Evolutionary conservation across 2,329 filamentous ascomycete genomes (phyloP).

Genomic region (Monosporascus sp.): DNA sequence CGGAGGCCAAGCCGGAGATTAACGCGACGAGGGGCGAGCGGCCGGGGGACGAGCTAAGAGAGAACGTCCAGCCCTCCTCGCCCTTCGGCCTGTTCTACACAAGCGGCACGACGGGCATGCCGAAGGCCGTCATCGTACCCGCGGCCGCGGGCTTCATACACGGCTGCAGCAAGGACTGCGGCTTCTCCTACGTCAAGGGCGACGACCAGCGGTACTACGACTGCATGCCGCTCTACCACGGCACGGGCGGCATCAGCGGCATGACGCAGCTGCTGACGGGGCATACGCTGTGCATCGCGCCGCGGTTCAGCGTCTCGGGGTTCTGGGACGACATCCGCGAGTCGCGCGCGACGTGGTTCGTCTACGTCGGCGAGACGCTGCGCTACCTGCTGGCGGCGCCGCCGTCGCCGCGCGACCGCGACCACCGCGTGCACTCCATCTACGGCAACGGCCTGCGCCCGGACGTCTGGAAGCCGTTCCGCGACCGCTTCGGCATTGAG

Average conservation of each 20-base stretch:
- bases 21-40: conserved; percentile 41
- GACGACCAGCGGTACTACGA: conserved; percentile 62
- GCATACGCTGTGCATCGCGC: conserved; percentile 56
- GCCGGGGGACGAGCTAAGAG: conserved; percentile 51
- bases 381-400: conserved; percentile 68
- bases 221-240: conserved; percentile 74
- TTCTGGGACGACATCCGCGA: conserved; percentile 72
- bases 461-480: conserved; percentile 63
- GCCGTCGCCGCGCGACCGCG: conserved; percentile 53
- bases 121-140: conserved; percentile 64
- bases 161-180: conserved; percentile 25
- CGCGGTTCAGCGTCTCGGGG: conserved; percentile 60
- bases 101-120: conserved; percentile 68
- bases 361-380: conserved; percentile 74
- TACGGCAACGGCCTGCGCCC: conserved; percentile 64
- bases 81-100: conserved; percentile 68
- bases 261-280: conserved; percentile 49
- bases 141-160: conserved; percentile 34
- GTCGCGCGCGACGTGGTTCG: conserved; percentile 62
- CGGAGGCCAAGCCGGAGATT: conserved; percentile 38
- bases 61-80: conserved; percentile 43
- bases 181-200: conserved; percentile 24
- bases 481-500: conserved; percentile 57
- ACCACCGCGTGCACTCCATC: conserved; percentile 54
- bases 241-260: conserved; percentile 60